Evolutionary conservation across 345 rosid genomes (phyloP).

Genomic region (Eucalyptus melliodora): DNA sequence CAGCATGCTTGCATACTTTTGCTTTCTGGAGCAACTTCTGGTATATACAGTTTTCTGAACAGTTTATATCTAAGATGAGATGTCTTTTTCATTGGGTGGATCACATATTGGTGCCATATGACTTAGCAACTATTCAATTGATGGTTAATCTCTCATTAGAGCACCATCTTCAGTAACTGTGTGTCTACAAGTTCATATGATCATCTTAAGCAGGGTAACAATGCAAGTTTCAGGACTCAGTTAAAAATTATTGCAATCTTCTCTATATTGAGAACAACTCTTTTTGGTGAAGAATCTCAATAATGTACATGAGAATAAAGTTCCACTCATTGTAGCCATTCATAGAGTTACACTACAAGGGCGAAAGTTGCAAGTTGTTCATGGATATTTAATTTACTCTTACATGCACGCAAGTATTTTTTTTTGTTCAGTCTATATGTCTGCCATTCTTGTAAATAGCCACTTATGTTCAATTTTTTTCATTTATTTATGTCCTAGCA

Average conservation of each 20-base stretch:
- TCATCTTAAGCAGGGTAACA: not conserved
- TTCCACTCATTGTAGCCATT: not conserved
- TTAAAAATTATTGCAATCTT: not conserved
- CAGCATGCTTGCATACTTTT: slow-evolving; percentile 64
- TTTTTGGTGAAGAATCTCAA: not conserved
- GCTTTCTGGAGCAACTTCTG: slow-evolving; percentile 61
- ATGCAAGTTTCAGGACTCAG: not conserved
- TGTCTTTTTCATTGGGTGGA: not conserved
- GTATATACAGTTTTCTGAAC: not conserved
- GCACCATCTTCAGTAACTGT: not conserved
- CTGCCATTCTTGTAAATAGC: not conserved
- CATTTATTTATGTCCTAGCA: not conserved
- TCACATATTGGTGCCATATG: not conserved
- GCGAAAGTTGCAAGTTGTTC: not conserved
- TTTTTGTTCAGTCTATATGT: not conserved
- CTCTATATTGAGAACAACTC: not conserved
- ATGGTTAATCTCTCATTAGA: not conserved
- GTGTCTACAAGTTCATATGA: not conserved
- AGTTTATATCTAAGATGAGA: not conserved
- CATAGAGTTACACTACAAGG: not conserved
- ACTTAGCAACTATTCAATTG: not conserved
- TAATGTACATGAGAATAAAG: not conserved
- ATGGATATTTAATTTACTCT: not conserved
- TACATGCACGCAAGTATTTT: not conserved
- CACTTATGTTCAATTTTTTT: not conserved